Conservation (phyloP, 2,329 filamentous ascomycete genomes). For the Coniochaeta hoffmannii region DNA sequence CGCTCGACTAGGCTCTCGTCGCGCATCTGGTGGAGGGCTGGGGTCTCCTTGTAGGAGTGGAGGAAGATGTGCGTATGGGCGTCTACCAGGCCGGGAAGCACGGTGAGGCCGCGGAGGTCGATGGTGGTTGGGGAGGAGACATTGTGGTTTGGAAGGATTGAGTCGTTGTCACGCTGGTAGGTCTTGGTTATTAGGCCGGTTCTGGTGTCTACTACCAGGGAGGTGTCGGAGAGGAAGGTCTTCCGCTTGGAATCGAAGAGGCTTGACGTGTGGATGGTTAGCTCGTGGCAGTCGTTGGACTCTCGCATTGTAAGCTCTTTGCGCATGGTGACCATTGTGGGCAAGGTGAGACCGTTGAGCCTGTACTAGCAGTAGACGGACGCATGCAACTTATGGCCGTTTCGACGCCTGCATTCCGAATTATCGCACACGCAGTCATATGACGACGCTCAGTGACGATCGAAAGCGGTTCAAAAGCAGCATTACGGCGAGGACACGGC, state of each 20-base stretch:
- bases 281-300: background rate
- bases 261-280: background rate
- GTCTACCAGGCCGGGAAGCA: background rate
- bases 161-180: background rate
- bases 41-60: conserved; percentile 52
- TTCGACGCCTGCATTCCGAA: background rate
- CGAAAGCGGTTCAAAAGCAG: background rate
- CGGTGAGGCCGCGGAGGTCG: conserved; percentile 1
- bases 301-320: background rate
- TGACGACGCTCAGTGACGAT: background rate
- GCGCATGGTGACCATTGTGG: background rate
- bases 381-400: too few species aligned
- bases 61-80: conserved; percentile 63
- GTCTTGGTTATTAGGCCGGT: background rate
- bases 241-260: conserved; percentile 4
- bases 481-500: background rate
- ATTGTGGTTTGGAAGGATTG: background rate
- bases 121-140: background rate
- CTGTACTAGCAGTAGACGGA: too few species aligned
- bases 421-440: background rate
- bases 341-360: too few species aligned
- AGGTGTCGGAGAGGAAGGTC: background rate
- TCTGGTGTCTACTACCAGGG: background rate
- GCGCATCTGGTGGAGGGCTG: conserved; percentile 41
- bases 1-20: conserved; percentile 52